phyloP scores from a whole-genome alignment of 2,329 filamentous ascomycete genomes.

The Cladosporium sp. region DNA sequence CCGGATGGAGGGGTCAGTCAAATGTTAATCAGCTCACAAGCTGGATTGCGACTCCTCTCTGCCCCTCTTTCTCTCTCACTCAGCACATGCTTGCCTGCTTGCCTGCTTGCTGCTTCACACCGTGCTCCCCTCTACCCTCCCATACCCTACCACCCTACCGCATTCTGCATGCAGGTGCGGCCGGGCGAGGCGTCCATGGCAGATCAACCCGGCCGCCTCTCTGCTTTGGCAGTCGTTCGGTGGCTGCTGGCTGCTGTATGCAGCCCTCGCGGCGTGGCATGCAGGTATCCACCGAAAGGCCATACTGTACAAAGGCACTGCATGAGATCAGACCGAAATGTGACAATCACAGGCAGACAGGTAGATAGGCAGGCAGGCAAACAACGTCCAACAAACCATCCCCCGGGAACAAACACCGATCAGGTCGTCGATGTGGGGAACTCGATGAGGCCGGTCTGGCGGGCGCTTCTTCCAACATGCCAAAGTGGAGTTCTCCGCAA shows the following conservation, averaged over 20 bases:
- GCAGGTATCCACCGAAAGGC: background rate
- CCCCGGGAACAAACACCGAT: conserved; percentile 4
- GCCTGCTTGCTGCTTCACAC: too few relatives aligned
- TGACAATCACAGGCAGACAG: background rate
- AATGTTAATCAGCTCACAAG: background rate
- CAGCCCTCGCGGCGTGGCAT: conserved; percentile 2
- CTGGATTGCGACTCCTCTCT: background rate
- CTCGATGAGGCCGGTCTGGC: background rate
- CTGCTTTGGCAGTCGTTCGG: background rate
- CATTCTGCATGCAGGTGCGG: conserved; percentile 4
- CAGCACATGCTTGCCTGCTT: conserved; percentile 3
- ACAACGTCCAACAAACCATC: background rate
- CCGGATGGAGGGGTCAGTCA: too few relatives aligned
- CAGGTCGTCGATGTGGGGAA: background rate
- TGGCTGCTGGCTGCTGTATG: conserved; percentile 3
- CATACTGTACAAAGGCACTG: background rate
- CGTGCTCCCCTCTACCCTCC: background rate
- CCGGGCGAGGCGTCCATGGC: conserved; percentile 9
- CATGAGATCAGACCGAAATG: too few relatives aligned
- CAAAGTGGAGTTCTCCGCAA: background rate
- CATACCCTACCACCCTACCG: background rate
- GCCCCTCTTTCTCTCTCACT: background rate
- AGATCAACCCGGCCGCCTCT: background rate
- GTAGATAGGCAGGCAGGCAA: too few relatives aligned
- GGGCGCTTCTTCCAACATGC: background rate